phyloP scores from a whole-genome alignment of 208 protist genomes.

The Sergeia podlipaevii region DNA sequence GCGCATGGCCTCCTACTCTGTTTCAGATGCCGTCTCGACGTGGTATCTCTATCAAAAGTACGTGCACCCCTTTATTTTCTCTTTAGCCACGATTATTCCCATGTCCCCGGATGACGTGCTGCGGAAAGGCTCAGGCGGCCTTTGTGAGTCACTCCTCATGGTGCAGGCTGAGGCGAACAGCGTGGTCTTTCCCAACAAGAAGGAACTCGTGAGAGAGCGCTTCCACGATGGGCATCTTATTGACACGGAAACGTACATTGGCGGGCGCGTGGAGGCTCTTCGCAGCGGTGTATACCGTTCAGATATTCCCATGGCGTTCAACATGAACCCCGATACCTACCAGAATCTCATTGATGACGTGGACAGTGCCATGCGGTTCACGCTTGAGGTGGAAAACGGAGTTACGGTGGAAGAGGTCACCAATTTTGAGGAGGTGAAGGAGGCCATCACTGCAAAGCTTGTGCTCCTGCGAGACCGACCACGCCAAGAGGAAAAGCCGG shows the following conservation, averaged over 20 bases:
- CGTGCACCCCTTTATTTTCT: conserved; percentile 99
- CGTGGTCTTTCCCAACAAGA: conserved; percentile 99
- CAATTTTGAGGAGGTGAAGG: conserved; percentile 92
- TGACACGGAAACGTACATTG: conserved; percentile 99
- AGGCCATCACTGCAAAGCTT: conserved; percentile 76
- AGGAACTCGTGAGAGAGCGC: conserved; percentile 81
- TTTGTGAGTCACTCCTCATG: conserved; percentile 99
- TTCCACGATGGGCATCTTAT: conserved; percentile 98
- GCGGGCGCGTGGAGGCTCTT: conserved; percentile 94
- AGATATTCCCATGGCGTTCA: conserved; percentile 96
- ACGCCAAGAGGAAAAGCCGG: conserved; percentile 76
- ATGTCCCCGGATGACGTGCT: conserved; percentile 98
- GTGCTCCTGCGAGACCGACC: conserved; percentile 84
- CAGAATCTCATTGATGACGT: conserved; percentile 94
- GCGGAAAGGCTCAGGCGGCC: conserved; percentile 97
- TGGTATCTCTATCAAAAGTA: conserved; percentile 99
- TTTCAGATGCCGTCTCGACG: conserved; percentile 99
- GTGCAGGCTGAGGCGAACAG: conserved; percentile 96
- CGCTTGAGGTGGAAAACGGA: conserved; percentile 87
- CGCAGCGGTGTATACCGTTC: conserved; percentile 96
- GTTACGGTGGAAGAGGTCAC: conserved; percentile 87
- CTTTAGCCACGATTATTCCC: conserved; percentile 99
- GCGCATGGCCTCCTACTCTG: conserved; percentile 99
- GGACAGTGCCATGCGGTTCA: conserved; percentile 91
- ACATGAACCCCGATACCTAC: conserved; percentile 90